Percentiles rank a stretch among this genome's conserved stretches.
These are phyloP conservation scores for Ganoderma resinaceum DNA, from an alignment of 1,284 basidiomycete species.

Conservation along the genomic window DNA sequence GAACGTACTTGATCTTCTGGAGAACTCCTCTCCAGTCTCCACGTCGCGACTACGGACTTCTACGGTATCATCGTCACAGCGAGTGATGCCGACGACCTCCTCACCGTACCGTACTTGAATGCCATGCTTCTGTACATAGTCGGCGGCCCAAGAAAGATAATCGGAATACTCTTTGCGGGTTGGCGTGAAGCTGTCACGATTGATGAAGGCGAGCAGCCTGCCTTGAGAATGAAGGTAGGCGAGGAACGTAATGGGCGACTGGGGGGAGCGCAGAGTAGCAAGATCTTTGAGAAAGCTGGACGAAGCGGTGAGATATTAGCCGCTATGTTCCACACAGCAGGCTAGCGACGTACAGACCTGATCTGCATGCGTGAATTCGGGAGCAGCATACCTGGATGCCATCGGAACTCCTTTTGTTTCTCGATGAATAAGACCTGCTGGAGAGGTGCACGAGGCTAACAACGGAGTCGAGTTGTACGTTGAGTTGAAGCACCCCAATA, in stretches of 20 bases:
- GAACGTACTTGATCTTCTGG: slow-evolving; percentile 49
- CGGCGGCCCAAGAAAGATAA: slow-evolving; percentile 63
- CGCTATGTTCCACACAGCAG: slow-evolving; percentile 1
- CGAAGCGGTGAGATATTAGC: slow-evolving; percentile 21
- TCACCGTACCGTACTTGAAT: slow-evolving; percentile 55
- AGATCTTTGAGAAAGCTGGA: slow-evolving; percentile 65
- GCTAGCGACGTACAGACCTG: slow-evolving; percentile 42
- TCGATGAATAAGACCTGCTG: slow-evolving; percentile 59
- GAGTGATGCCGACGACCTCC: slow-evolving; percentile 52
- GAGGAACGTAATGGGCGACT: slow-evolving; percentile 64
- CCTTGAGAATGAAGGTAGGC: slow-evolving; percentile 60
- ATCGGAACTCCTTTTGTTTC: slow-evolving; percentile 54
- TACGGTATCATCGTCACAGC: slow-evolving; percentile 44
- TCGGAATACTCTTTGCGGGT: slow-evolving; percentile 57
- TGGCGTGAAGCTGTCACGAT: slow-evolving; percentile 45
- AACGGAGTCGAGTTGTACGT: not conserved
- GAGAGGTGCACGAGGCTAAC: slow-evolving; percentile 29
- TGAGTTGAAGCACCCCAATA: not conserved
- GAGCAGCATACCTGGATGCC: slow-evolving; percentile 68
- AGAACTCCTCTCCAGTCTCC: slow-evolving; percentile 43
- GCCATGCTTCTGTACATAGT: slow-evolving; percentile 51
- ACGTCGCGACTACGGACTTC: slow-evolving; percentile 47
- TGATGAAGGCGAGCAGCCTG: slow-evolving; percentile 55
- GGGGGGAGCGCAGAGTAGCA: slow-evolving; percentile 61
- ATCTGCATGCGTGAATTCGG: slow-evolving; percentile 67